Evolutionary conservation across 257 asterid species (phyloP).

Genomic region (Jasminum sambac): DNA sequence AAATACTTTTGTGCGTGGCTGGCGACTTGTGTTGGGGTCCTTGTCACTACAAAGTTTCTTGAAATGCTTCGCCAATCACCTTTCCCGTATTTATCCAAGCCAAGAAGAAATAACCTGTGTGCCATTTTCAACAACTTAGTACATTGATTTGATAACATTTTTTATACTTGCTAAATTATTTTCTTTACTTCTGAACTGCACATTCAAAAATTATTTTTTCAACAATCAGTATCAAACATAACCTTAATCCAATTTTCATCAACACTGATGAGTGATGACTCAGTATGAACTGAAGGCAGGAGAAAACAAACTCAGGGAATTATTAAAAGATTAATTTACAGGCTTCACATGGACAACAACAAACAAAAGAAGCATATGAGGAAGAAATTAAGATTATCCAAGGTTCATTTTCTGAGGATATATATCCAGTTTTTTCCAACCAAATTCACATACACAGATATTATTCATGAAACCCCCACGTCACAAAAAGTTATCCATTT

Average conservation of each 20-base stretch:
- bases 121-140: too few relatives aligned
- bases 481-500: not conserved
- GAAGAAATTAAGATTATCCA: not conserved
- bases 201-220: too few relatives aligned
- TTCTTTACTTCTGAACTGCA: too few relatives aligned
- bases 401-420: not conserved
- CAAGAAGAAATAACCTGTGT: conserved; percentile 81
- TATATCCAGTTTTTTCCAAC: conserved; percentile 3
- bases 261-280: not conserved
- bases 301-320: not conserved
- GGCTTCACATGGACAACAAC: not conserved
- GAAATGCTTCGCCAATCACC: conserved; percentile 98
- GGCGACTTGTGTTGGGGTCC: conserved; percentile 95
- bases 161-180: too few relatives aligned
- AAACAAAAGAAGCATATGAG: not conserved
- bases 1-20: conserved; percentile 95
- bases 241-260: not conserved
- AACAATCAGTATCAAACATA: not conserved
- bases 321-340: too few relatives aligned
- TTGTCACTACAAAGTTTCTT: conserved; percentile 77
- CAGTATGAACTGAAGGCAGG: not conserved
- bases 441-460: not conserved
- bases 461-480: not conserved
- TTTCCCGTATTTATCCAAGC: conserved; percentile 84
- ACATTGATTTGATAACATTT: too few relatives aligned